Evolutionary conservation across 352 stramenopile species (phyloP), one percentile per base, ranked within the genome.

Genomic region (Hyaloperonospora arabidopsidis): DNA sequence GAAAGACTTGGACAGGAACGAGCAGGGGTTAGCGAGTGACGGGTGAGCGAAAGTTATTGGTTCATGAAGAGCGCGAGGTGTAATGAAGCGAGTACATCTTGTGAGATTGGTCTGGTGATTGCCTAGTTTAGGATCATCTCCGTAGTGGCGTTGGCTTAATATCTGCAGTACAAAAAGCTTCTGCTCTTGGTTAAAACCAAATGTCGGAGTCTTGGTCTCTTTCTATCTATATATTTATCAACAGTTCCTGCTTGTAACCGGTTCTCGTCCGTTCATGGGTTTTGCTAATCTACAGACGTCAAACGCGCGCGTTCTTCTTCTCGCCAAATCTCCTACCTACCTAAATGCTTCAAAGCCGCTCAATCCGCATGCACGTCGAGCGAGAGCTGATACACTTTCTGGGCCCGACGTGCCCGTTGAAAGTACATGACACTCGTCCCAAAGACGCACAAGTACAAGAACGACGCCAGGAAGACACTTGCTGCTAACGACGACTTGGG

Each of bases 351-450:
- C 49, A 12, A n/a, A 43, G 43, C 34, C 21, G 17, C 25, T 58
- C 79, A 89, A 60, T 93, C 80, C 14, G 79, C 74, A 58, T 93
- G 83, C 28, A 93, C 79, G 58, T 91, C 83, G 36, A 93, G 76
- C 17, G 83, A 93, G 47, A 93, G 68, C 63, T 93, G 83, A 70
- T 91, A 93, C 23, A 93, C 83, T 58, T 93, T 93, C 36, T 91
- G 80, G 13, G 83, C 83, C 14, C 76, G 77, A 36, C 83, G 70
- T 19, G 80, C 79, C 35, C 80, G 76, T 44, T 89, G 57, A 56
- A 90, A 88, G 63, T 90, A 93, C 76, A 87, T 90, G 63, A 91
- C 68, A 63, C 83, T 93, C 28, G 75, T 89, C 48, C 82, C 80
- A 49, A 93, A 93, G 52, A 89, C 63, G 44, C 80, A 90, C 38